phyloP scores from a whole-genome alignment of 108 stramenopile species.

The Schizochytrium sp. region DNA sequence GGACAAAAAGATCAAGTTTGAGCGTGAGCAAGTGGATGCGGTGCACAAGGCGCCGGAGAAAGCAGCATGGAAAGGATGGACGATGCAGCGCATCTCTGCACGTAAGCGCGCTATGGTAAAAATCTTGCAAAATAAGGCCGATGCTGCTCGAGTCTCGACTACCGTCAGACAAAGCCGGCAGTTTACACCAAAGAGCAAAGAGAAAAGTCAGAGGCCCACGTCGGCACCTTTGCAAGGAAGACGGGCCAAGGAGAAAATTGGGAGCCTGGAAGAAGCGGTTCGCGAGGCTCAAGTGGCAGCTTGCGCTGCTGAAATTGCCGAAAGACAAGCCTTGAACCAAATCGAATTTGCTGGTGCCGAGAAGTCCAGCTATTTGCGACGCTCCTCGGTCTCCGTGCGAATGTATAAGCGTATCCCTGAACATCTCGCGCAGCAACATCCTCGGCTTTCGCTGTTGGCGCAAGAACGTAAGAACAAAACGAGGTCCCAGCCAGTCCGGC shows the following conservation, averaged over 20 bases:
- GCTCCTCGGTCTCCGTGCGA: not conserved
- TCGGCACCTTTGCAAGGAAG: no score
- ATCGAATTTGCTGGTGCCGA: no score
- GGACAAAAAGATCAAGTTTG: not conserved
- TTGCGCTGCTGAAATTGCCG: no score
- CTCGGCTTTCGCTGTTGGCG: not conserved
- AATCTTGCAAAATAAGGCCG: not conserved
- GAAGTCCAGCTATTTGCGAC: not conserved
- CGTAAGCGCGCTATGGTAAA: not conserved
- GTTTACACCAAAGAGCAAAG: not conserved
- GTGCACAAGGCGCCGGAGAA: not conserved
- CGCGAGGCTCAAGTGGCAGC: no score
- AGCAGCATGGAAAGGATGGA: not conserved
- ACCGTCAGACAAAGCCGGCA: not conserved
- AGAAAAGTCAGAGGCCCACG: no score
- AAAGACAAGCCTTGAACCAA: no score
- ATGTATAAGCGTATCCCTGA: not conserved
- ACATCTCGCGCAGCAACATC: not conserved
- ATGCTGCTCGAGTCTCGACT: not conserved
- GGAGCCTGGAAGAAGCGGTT: no score
- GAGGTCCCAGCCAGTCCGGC: no score
- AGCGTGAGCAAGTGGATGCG: not conserved
- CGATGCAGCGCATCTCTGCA: not conserved
- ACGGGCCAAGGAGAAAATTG: no score
- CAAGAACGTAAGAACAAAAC: no score